Base-by-base conservation (phyloP, 2,329 filamentous ascomycete species). In the Penicillium sp. region DNA sequence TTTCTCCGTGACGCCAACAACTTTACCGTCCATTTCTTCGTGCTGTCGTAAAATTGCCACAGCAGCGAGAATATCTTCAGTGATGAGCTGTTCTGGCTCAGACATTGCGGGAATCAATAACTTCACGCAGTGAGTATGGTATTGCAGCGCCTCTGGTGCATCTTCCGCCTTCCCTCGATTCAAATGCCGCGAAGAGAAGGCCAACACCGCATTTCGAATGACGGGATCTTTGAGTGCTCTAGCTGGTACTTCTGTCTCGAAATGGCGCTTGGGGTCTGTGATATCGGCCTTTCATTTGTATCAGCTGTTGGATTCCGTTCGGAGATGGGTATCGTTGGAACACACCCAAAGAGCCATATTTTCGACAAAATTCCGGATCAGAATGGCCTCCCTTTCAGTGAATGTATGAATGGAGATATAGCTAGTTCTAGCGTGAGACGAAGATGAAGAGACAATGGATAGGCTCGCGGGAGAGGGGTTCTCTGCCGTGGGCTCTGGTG, bases 31-130 rank as follows among this genome's bases (percentile, higher is more conserved):
- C 51, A 70, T 68, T 50, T 72, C 68, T 52, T 72, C 69, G 50
- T 68, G 65, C n/a, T 71, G 63, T 5, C 69, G 64, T 8, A 72
- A 59, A 20, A 71, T 68, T 13, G 68, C 65, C 3, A 71, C 60
- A 3, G 68, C 63, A 1, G 66, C 63, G 17, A 72, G 58, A n/a
- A 70, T 54, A 17, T 65, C 65, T 34, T 71, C 70, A 1, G 52
- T 63, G 6, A 66, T 59, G 3, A 53, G 47, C 7, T 59, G 33
- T 7, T 54, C 45, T 17, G 66, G 51, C 20, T 63, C 64, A 3
- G 68, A 68, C 3, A 72, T 59, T 7, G 61, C 64, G 8, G 67
- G 63, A 24, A 72, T 71, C 3, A 72, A 54, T 12, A 71, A 53
- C n/a, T 68, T 61, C 17, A 72, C 55, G 43, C 68, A 71, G 18